Base-by-base conservation (phyloP, 768 basidiomycete species). In the Trametes maxima region DNA sequence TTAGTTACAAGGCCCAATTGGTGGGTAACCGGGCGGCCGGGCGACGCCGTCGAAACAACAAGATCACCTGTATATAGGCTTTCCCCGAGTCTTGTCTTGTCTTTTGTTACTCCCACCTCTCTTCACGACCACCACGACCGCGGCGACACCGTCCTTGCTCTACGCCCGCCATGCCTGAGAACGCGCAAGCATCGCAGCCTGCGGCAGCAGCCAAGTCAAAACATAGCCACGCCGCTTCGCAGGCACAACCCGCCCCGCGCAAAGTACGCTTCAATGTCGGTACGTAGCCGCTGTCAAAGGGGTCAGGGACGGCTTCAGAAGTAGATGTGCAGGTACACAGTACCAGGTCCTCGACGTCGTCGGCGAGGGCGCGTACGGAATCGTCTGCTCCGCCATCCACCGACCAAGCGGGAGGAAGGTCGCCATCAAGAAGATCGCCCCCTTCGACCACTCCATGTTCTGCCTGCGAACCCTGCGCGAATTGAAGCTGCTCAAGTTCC, bases 401-500 rank as follows among this genome's bases (percentile, higher is more conserved):
- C 74, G 82, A 54, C 84, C 90, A 0, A 89, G 88, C 0, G 86
- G 88, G 45, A 83, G 90, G 44, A 91, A 87, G 76, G 95, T 98
- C 48, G 95, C 95, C 35, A 97, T 98, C 73, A 98, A 98, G 76
- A 90, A 92, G 67, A 97, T 98, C 73, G 87, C 90, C 0, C 95
- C 95, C 0, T 97, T 98, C 67, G 94, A 95, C 74, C 94, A 96
- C 71, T 87, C 90, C 40, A 92, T 94, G 92, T 95, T 95, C 74
- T 92, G 89, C 71, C 82, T 95, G 4, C 79, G 86, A 11, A 77
- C 75, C 21, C 75, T 86, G 50, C 75, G 85, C 40, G 85, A 87
- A 67, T 77, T 87, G 72, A 87, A 87, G 72, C 77, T 86, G 19
- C 73, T 79, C 74, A 92, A 92, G 69, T 92, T 92, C 75, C 74